Evolutionary conservation across 768 basidiomycete species (phyloP).

Genomic region (Lactarius quietus): DNA sequence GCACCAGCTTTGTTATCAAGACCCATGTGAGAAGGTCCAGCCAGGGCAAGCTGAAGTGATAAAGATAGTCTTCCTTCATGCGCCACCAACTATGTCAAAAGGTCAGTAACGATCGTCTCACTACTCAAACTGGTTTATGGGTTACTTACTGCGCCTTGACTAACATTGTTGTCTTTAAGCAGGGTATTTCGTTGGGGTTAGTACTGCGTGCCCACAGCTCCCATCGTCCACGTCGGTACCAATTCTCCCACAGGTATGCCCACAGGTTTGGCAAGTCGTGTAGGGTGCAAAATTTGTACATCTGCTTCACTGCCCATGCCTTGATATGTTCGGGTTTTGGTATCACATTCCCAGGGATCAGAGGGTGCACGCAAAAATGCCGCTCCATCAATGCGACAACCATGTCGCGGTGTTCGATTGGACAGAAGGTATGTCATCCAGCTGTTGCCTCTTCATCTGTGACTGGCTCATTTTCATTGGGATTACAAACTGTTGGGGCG

Average conservation of each 20-base stretch:
- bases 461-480: not conserved
- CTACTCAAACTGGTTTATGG: too few relatives aligned
- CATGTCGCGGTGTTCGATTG: not conserved
- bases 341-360: not conserved
- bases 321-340: not conserved
- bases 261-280: not conserved
- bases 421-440: too few relatives aligned
- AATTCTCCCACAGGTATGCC: too few relatives aligned
- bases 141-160: not conserved
- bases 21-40: too few relatives aligned
- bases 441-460: not conserved
- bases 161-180: not conserved
- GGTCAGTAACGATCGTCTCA: too few relatives aligned
- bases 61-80: too few relatives aligned
- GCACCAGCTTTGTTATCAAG: too few relatives aligned
- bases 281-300: not conserved
- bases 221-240: not conserved
- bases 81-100: too few relatives aligned
- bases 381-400: not conserved
- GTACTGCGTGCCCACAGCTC: too few relatives aligned
- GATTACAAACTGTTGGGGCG: too few relatives aligned
- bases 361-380: not conserved
- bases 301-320: not conserved
- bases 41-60: too few relatives aligned
- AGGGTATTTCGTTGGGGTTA: too few relatives aligned